Conservation (phyloP, 176 grass and related monocot species). For the Ensete glaucum region DNA sequence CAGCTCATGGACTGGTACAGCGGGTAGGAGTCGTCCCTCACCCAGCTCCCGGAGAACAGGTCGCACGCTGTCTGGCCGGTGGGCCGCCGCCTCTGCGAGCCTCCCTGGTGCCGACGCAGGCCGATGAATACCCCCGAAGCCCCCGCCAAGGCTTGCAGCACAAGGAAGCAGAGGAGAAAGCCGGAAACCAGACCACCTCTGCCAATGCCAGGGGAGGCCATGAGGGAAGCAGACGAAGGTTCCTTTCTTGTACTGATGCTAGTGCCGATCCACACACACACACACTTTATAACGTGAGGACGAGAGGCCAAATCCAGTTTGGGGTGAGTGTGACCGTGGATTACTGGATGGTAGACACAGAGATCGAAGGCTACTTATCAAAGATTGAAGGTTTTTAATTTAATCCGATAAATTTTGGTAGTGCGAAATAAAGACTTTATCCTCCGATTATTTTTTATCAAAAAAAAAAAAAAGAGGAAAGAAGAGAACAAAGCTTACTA, state of each 20-base stretch:
- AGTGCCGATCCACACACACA: neutral
- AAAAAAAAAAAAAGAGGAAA: too few relatives aligned
- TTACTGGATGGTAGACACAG: neutral
- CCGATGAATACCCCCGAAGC: neutral
- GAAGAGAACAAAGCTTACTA: too few relatives aligned
- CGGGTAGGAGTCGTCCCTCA: slow-evolving; percentile 41
- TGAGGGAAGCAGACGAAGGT: neutral
- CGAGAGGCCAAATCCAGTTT: neutral
- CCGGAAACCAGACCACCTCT: neutral
- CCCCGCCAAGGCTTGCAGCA: neutral
- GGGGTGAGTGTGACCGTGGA: too few relatives aligned
- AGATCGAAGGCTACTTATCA: too few relatives aligned
- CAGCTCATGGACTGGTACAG: slow-evolving; percentile 59
- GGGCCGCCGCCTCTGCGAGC: neutral
- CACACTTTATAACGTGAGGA: too few relatives aligned
- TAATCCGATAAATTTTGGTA: too few relatives aligned
- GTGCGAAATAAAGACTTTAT: too few relatives aligned
- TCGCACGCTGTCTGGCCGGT: slow-evolving; percentile 34
- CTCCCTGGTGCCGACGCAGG: slow-evolving; percentile 13
- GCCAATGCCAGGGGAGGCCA: neutral
- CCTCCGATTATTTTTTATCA: too few relatives aligned
- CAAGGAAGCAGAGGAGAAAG: neutral
- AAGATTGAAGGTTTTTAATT: too few relatives aligned
- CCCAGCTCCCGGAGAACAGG: slow-evolving; percentile 70
- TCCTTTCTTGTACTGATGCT: neutral